Base-by-base conservation (phyloP, 306 rosid species). In the Cucurbita ficifolia region DNA sequence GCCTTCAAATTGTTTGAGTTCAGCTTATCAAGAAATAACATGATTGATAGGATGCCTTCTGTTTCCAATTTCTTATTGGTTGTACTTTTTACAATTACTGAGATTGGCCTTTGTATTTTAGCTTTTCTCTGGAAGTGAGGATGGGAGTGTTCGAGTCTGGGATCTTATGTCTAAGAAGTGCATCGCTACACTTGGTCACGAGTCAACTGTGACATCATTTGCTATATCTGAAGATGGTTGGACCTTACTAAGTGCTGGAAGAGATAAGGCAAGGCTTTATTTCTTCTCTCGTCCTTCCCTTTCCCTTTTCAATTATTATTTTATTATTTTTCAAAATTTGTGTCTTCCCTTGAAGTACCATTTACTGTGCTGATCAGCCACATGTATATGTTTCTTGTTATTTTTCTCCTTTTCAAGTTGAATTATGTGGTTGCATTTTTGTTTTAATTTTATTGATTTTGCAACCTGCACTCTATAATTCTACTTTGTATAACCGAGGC, bases 81-180 rank as follows among this genome's bases (percentile, higher is more conserved):
- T 63, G 70, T 63, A 19, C 39, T 68, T 77, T 24, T 63, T 70
- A 53, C 79, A 51, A 76, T 75, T 40, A 35, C 73, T 76, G 61
- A 72, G 40, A 29, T 36, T 29, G 18, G 10, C 76, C 50, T n/a
- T 74, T 54, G 73, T 82, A 62, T 74, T 55, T 14, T 81, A 94
- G 97, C 92, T 94, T 86, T 94, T 94, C 84, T 94, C 99, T 18
- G 97, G 92, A 68, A 88, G 98, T 78, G 96, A 89, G 76, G 98
- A 94, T 84, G 80, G 93, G 22, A 88, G 85, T 48, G 88, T 89
- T 43, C 85, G 88, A 52, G 91, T 87, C 18, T 94, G 99, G 97
- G 95, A 94, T 88, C 61, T 94, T 68, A 68, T 77, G 61, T 57
- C 89, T 33, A 94, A 91, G 89, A 84, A 78, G 69, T 72, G 92